Evolutionary conservation across 805 yeast species (phyloP).

Genomic region (Vanderwaltozyma polyspora): DNA sequence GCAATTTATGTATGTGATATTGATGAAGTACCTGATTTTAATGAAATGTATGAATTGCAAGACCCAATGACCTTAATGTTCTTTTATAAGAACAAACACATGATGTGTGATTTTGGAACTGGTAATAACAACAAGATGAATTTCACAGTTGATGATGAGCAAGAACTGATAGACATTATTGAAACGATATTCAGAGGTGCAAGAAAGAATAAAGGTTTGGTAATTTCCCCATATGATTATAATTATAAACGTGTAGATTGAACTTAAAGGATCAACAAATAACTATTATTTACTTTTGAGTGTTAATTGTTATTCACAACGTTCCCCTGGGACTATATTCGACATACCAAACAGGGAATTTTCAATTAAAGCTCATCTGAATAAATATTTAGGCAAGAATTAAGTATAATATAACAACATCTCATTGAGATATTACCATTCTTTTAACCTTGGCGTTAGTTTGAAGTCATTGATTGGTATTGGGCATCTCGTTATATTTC

Average conservation of each 20-base stretch:
- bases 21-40: constrained; percentile 83
- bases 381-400: too few relatives aligned
- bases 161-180: constrained; percentile 81
- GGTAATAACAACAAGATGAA: constrained; percentile 94
- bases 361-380: too few relatives aligned
- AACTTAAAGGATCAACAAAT: too few relatives aligned
- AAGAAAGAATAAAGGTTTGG: constrained; percentile 83
- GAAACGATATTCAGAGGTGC: constrained; percentile 91
- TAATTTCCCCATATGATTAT: constrained; percentile 68
- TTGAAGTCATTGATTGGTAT: too few relatives aligned
- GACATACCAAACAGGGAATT: too few relatives aligned
- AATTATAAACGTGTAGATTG: constrained; percentile 28
- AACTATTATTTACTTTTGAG: too few relatives aligned
- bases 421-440: too few relatives aligned
- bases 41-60: constrained; percentile 38
- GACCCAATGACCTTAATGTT: constrained; percentile 93
- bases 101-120: constrained; percentile 98
- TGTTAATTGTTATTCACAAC: too few relatives aligned
- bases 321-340: too few relatives aligned
- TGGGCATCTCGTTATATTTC: too few relatives aligned
- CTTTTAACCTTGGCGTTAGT: too few relatives aligned
- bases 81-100: constrained; percentile 83
- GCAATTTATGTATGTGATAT: constrained; percentile 82
- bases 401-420: too few relatives aligned
- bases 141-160: constrained; percentile 65